phyloP scores from a whole-genome alignment of 371 early-diverging fungal genomes.

The Coemansia sp. region DNA sequence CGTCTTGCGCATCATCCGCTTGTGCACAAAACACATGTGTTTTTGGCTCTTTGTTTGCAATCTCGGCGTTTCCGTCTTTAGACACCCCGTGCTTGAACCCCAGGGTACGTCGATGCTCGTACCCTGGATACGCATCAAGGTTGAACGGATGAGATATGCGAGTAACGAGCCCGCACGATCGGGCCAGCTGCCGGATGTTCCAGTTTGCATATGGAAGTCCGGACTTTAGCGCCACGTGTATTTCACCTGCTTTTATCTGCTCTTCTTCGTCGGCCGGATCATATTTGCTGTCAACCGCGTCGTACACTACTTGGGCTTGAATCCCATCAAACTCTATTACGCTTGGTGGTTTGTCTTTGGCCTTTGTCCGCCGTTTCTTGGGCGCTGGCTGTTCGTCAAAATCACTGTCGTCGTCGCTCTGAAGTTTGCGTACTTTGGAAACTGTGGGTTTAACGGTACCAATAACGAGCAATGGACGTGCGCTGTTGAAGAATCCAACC shows the following conservation, averaged over 20 bases:
- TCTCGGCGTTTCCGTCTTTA: conserved; percentile 76
- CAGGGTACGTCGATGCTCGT: conserved; percentile 90
- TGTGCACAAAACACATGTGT: conserved; percentile 57
- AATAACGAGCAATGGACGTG: conserved; percentile 56
- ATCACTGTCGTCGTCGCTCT: conserved; percentile 32
- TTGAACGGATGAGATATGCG: conserved; percentile 65
- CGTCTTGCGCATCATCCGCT: neutral
- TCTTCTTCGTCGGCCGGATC: neutral
- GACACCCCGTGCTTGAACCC: conserved; percentile 84
- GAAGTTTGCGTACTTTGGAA: conserved; percentile 11
- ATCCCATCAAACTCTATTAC: conserved; percentile 40
- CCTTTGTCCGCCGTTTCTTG: conserved; percentile 2
- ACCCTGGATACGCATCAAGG: conserved; percentile 75
- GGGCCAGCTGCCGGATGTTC: conserved; percentile 76
- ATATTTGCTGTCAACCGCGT: neutral
- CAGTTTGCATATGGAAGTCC: conserved; percentile 87
- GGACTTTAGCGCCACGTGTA: conserved; percentile 81
- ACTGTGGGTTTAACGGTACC: neutral
- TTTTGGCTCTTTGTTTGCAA: conserved; percentile 63
- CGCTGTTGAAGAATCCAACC: conserved; percentile 67
- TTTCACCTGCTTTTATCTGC: conserved; percentile 56
- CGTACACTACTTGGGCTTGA: conserved; percentile 27
- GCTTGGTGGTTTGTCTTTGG: neutral
- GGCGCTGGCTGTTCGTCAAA: conserved; percentile 7
- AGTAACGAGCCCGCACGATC: conserved; percentile 57